Conservation (phyloP, 768 basidiomycete species). For the Pleurotus sapidus region DNA sequence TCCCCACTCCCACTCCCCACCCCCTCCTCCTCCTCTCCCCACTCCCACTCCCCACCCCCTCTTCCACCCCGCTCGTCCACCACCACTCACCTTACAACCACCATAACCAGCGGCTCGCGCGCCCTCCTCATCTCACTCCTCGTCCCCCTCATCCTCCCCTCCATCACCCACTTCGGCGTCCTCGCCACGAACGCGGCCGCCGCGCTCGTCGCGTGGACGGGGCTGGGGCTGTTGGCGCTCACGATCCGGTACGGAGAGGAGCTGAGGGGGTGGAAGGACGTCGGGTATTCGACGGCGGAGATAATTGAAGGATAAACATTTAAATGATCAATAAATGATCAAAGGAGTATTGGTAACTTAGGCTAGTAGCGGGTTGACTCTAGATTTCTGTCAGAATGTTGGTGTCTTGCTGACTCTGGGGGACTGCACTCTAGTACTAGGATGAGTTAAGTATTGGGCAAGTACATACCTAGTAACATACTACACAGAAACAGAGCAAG, state of each 20-base stretch:
- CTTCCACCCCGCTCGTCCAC: conserved; percentile 28
- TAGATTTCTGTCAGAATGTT: too few relatives aligned
- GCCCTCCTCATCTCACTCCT: conserved; percentile 28
- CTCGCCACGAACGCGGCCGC: conserved; percentile 35
- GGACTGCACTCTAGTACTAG: too few relatives aligned
- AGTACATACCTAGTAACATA: too few relatives aligned
- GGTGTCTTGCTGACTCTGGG: too few relatives aligned
- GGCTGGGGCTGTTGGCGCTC: conserved; percentile 43
- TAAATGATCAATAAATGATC: too few relatives aligned
- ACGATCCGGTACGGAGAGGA: conserved; percentile 44
- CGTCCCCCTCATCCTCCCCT: conserved; percentile 35
- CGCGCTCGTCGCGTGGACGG: conserved; percentile 37
- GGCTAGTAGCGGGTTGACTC: too few relatives aligned
- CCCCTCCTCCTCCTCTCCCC: conserved; percentile 29
- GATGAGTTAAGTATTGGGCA: too few relatives aligned
- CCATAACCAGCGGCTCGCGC: conserved; percentile 24
- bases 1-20: conserved; percentile 30
- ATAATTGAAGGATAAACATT: neutral
- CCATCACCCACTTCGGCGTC: conserved; percentile 42
- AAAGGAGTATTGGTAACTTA: too few relatives aligned
- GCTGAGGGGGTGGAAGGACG: conserved; percentile 44
- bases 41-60: conserved; percentile 27
- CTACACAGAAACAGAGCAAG: too few relatives aligned
- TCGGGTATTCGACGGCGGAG: conserved; percentile 36
- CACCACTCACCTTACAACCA: neutral